Evolutionary conservation across 2,329 filamentous ascomycete genomes (phyloP).

Genomic region (Cercospora sp.): DNA sequence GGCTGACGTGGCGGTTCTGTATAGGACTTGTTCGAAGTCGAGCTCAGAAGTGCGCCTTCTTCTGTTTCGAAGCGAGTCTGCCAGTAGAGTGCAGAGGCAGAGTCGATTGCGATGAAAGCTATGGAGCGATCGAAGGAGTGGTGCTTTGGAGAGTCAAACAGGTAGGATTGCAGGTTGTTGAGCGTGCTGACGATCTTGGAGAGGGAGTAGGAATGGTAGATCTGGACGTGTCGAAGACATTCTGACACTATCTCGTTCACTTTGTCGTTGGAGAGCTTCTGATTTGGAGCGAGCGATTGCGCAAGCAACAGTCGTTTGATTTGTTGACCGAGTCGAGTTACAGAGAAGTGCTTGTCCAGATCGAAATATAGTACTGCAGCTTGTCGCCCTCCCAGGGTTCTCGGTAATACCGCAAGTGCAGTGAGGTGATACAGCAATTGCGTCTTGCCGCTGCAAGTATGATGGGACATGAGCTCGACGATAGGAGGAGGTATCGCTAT

Average conservation of each 20-base stretch:
- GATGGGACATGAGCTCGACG: slow-evolving; percentile 56
- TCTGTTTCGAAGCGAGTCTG: slow-evolving; percentile 49
- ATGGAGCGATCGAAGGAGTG: slow-evolving; percentile 49
- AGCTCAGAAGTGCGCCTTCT: slow-evolving; percentile 24
- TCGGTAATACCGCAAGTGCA: slow-evolving; percentile 54
- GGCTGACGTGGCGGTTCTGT: slow-evolving; percentile 4
- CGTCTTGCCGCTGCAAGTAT: slow-evolving; percentile 57
- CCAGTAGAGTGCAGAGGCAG: slow-evolving; percentile 58
- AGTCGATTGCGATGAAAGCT: slow-evolving; percentile 56
- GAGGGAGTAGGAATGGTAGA: slow-evolving; percentile 58
- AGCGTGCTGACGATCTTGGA: slow-evolving; percentile 53
- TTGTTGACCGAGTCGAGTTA: slow-evolving; percentile 48
- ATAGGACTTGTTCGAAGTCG: slow-evolving; percentile 1
- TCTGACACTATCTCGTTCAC: slow-evolving; percentile 37
- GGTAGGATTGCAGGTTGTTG: slow-evolving; percentile 49
- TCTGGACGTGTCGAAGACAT: slow-evolving; percentile 57
- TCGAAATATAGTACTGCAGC: slow-evolving; percentile 58
- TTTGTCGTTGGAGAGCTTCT: not conserved
- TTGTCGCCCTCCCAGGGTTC: slow-evolving; percentile 47
- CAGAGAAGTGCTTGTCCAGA: slow-evolving; percentile 55
- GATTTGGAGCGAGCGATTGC: not conserved
- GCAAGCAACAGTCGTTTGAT: slow-evolving; percentile 29
- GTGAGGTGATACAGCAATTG: slow-evolving; percentile 59
- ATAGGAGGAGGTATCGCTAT: slow-evolving; percentile 39
- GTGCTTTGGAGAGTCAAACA: slow-evolving; percentile 49